phyloP scores from a whole-genome alignment of 768 basidiomycete species.

The Leccinum subgranulosum region DNA sequence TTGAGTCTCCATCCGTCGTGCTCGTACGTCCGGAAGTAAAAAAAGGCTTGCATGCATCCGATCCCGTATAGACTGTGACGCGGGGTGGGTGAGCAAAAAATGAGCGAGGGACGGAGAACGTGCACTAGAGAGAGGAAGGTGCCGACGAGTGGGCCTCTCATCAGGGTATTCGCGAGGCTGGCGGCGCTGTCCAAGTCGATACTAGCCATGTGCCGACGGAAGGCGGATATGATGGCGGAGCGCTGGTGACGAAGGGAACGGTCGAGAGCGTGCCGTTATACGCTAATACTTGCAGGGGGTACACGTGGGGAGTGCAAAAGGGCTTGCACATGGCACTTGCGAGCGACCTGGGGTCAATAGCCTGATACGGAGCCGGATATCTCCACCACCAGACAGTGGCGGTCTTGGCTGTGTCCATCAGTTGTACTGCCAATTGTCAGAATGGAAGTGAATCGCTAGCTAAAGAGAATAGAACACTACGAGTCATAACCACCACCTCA shows the following conservation, averaged over 20 bases:
- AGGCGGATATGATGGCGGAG: background rate
- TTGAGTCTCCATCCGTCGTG: conserved; percentile 19
- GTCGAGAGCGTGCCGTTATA: background rate
- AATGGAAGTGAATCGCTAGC: too few relatives aligned
- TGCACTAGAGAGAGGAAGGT: conserved; percentile 21
- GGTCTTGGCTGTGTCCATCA: too few relatives aligned
- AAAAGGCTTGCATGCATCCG: conserved; percentile 27
- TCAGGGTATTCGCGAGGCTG: conserved; percentile 10
- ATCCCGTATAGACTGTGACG: conserved; percentile 25
- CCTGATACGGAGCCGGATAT: background rate
- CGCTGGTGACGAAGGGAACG: too few relatives aligned
- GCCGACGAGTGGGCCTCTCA: conserved; percentile 27
- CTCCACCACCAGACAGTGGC: background rate
- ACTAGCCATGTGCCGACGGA: background rate
- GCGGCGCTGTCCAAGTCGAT: background rate
- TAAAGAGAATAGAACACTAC: too few relatives aligned
- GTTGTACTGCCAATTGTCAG: too few relatives aligned
- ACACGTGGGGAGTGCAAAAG: background rate
- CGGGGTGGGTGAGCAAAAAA: background rate
- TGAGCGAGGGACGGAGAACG: background rate
- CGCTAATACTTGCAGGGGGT: background rate
- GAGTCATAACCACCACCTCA: too few relatives aligned
- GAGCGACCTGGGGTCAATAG: too few relatives aligned
- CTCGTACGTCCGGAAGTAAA: conserved; percentile 26
- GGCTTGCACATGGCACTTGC: background rate